These are phyloP conservation scores for Nicotiana sylvestris DNA, from an alignment of 257 asterid species.

Conservation along the genomic window DNA sequence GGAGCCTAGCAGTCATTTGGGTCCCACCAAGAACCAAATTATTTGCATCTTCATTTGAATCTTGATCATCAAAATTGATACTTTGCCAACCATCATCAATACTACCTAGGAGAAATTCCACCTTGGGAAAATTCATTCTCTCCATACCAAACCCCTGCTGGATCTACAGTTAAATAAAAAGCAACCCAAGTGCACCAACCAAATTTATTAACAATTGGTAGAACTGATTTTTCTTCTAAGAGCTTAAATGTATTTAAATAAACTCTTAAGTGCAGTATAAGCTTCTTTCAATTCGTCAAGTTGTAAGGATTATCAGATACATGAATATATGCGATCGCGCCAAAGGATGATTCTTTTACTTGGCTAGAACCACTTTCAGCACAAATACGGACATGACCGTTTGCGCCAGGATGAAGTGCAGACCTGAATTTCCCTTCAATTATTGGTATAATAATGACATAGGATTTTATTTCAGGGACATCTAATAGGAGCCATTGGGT, in stretches of 20 bases:
- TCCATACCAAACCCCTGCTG: constrained; percentile 49
- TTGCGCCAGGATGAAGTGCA: constrained; percentile 44
- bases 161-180: constrained; percentile 53
- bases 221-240: constrained; percentile 28
- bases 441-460: constrained; percentile 39
- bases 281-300: constrained; percentile 17
- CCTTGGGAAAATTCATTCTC: constrained; percentile 25
- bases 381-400: constrained; percentile 58
- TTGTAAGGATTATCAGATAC: constrained; percentile 17
- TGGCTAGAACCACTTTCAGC: constrained; percentile 47
- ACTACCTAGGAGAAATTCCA: constrained; percentile 41
- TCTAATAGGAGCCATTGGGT: constrained; percentile 30
- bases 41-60: constrained; percentile 39
- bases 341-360: background rate
- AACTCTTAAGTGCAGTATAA: constrained; percentile 25
- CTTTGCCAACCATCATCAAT: constrained; percentile 93
- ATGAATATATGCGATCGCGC: background rate
- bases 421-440: constrained; percentile 65
- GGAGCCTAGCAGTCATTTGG: constrained; percentile 37
- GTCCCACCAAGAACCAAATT: constrained; percentile 33
- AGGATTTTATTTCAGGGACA: constrained; percentile 18
- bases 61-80: constrained; percentile 28
- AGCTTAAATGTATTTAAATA: constrained; percentile 11
- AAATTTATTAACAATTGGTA: constrained; percentile 56
- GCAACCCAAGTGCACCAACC: constrained; percentile 96